Base-by-base conservation (phyloP, 1,284 basidiomycete species). In the Filobasidium uniguttulatum region DNA sequence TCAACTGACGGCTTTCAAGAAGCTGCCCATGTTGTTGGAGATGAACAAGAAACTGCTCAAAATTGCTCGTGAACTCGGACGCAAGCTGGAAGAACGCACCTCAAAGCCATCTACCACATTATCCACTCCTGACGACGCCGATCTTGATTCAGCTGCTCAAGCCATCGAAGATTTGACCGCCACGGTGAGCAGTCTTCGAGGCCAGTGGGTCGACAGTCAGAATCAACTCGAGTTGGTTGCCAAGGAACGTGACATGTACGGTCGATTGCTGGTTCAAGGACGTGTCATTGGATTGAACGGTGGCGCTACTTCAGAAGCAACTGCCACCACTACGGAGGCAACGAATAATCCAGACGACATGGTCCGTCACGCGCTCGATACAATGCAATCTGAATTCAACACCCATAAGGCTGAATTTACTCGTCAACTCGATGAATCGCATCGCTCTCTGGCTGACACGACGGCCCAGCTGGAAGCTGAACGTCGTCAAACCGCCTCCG, bases 21-120 rank as follows among this genome's bases (percentile, higher is more conserved):
- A 81, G 1, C 78, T 97, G 44, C 75, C 78, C 10, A 75, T 78
- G 19, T 72, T 99, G 25, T 88, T 94, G 60, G 77, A 82, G 44
- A 89, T 94, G 71, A 98, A 98, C 65, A 81, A 84, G 67, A 83
- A 84, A 58, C 72, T 97, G 8, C 73, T 98, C 28, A 81, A 78
- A 62, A 80, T 94, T 54, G 81, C 84, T 7, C 77, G 91, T 20
- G 83, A 86, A 54, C 73, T 90, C 28, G 83, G 81, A 7, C 70
- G 74, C 31, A 82, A 82, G 71, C 77, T 90, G 73, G 85, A 89
- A 64, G 71, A 71, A 1, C 81, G 83, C 56, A 84, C 88, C 66
- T 55, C 79, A 81, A 28, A 80, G 82, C 56, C 73, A 75, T 37
- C 79, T 76, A 40, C 69, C 72, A 5, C 75, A 78, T 63, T 78